Conservation (phyloP, 2,329 filamentous ascomycete genomes). For the Penicillium sp. region DNA sequence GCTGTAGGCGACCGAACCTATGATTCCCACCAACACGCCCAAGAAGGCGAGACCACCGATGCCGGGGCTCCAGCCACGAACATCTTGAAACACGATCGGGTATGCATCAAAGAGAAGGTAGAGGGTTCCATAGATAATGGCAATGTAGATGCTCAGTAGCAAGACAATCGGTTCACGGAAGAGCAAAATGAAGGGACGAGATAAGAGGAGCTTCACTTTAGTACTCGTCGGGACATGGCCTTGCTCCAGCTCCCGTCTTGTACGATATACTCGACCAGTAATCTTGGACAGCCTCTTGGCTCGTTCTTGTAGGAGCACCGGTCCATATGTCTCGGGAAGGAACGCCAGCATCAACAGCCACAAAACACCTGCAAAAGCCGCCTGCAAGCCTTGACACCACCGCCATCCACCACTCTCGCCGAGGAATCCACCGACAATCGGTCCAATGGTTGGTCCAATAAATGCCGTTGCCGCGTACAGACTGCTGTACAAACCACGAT, state of each 20-base stretch:
- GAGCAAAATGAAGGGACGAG: slow-evolving; percentile 62
- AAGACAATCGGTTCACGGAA: slow-evolving; percentile 65
- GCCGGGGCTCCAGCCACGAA: slow-evolving; percentile 54
- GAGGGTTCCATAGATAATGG: slow-evolving; percentile 33
- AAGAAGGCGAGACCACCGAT: slow-evolving; percentile 61
- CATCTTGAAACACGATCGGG: slow-evolving; percentile 59
- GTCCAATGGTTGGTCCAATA: slow-evolving; percentile 56
- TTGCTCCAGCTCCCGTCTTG: slow-evolving; percentile 19
- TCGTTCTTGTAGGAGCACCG: slow-evolving; percentile 49
- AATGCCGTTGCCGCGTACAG: slow-evolving; percentile 61
- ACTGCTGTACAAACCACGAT: slow-evolving; percentile 51
- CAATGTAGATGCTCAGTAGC: slow-evolving; percentile 59
- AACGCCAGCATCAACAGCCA: slow-evolving; percentile 45
- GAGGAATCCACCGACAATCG: slow-evolving; percentile 59
- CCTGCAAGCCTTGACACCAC: slow-evolving; percentile 57
- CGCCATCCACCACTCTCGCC: slow-evolving; percentile 57
- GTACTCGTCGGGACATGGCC: slow-evolving; percentile 41
- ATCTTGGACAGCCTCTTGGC: slow-evolving; percentile 48
- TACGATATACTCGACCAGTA: slow-evolving; percentile 40
- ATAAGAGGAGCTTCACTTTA: slow-evolving; percentile 49
- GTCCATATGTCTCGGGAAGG: slow-evolving; percentile 55
- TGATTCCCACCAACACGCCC: slow-evolving; percentile 62
- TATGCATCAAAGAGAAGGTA: slow-evolving; percentile 57
- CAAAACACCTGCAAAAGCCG: slow-evolving; percentile 55
- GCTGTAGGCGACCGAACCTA: slow-evolving; percentile 52